Conservation (phyloP, 169 alveolate species). For the Babesia sp. region DNA sequence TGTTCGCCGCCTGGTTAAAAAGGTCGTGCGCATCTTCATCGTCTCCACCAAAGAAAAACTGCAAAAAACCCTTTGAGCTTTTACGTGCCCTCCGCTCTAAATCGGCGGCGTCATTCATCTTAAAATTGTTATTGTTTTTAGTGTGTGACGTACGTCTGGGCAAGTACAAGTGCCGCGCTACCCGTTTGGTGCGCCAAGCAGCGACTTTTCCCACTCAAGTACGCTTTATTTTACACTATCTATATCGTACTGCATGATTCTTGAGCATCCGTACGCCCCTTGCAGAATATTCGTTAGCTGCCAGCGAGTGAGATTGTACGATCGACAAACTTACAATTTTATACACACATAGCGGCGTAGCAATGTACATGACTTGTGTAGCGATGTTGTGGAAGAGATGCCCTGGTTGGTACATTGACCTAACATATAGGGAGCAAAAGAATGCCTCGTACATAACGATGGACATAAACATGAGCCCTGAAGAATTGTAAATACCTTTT, state of each 20-base stretch:
- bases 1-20: slow-evolving; percentile 72
- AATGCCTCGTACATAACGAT: slow-evolving; percentile 40
- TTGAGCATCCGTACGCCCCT: slow-evolving; percentile 12
- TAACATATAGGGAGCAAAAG: slow-evolving; percentile 18
- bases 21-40: slow-evolving; percentile 74
- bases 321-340: slow-evolving; percentile 13
- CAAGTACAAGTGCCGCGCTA: background rate
- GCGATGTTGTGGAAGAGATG: background rate
- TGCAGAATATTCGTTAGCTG: slow-evolving; percentile 30
- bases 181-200: slow-evolving; percentile 1
- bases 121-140: background rate
- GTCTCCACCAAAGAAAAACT: slow-evolving; percentile 62
- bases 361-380: background rate
- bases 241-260: slow-evolving; percentile 5
- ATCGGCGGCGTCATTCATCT: slow-evolving; percentile 51
- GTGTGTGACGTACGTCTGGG: background rate
- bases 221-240: background rate
- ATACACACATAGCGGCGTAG: slow-evolving; percentile 22
- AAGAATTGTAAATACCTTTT: background rate
- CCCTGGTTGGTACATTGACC: slow-evolving; percentile 6
- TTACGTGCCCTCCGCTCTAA: slow-evolving; percentile 69
- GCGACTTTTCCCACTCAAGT: background rate
- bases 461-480: slow-evolving; percentile 32
- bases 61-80: slow-evolving; percentile 53
- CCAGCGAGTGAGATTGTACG: background rate